phyloP scores from a whole-genome alignment of 2,329 filamentous ascomycete genomes.

The Graphilbum ipis-grandicollis region DNA sequence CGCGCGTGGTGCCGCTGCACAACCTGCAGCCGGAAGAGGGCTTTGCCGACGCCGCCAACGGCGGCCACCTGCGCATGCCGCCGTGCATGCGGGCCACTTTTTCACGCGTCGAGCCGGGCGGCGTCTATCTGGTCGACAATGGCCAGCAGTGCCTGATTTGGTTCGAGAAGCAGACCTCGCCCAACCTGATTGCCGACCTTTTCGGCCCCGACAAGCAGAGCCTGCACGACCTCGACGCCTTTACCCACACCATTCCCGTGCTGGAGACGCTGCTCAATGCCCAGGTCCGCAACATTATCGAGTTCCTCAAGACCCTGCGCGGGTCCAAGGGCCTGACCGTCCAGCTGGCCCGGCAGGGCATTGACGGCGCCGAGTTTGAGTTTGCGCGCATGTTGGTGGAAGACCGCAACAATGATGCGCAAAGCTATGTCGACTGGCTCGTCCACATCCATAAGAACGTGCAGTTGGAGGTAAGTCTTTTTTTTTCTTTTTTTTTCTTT shows the following conservation, averaged over 20 bases:
- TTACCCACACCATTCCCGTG: slow-evolving; percentile 61
- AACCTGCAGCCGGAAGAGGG: slow-evolving; percentile 76
- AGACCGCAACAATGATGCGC: slow-evolving; percentile 92
- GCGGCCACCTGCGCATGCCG: slow-evolving; percentile 76
- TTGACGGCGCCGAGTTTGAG: slow-evolving; percentile 92
- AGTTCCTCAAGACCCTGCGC: slow-evolving; percentile 64
- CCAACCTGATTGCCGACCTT: slow-evolving; percentile 76
- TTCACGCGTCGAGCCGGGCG: slow-evolving; percentile 75
- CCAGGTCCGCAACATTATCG: slow-evolving; percentile 83
- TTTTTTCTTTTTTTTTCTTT: too few species aligned
- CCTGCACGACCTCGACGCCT: slow-evolving; percentile 65
- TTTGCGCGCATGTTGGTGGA: slow-evolving; percentile 84
- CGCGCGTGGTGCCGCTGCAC: slow-evolving; percentile 81
- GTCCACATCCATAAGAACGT: slow-evolving; percentile 89
- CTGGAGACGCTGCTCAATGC: slow-evolving; percentile 86
- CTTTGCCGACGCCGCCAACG: slow-evolving; percentile 74
- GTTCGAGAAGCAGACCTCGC: slow-evolving; percentile 83
- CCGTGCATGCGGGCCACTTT: slow-evolving; percentile 68
- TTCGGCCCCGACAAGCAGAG: slow-evolving; percentile 61
- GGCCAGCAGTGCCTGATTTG: slow-evolving; percentile 83
- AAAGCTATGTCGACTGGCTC: slow-evolving; percentile 97
- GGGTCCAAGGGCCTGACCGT: slow-evolving; percentile 79
- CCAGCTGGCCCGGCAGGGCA: slow-evolving; percentile 77
- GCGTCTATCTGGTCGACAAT: slow-evolving; percentile 89
- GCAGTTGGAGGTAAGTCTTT: slow-evolving; percentile 57